These are phyloP conservation scores for Eucalyptus curtisii DNA, from an alignment of 345 rosid species.

Conservation along the genomic window DNA sequence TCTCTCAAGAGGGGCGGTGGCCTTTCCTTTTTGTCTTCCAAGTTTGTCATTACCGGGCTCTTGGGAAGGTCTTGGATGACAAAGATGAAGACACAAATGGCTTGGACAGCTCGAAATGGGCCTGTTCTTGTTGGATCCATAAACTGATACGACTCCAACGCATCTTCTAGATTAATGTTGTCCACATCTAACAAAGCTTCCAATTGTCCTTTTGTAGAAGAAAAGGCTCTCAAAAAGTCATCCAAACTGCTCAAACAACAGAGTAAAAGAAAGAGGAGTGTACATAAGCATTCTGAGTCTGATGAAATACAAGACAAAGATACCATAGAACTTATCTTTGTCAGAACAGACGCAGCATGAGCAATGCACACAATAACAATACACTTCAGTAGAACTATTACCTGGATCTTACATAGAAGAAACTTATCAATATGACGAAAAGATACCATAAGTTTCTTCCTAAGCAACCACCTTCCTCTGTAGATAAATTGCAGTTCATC, in stretches of 20 bases:
- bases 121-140: conserved; percentile 54
- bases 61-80: conserved; percentile 25
- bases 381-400: neutral
- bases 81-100: conserved; percentile 56
- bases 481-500: conserved; percentile 1
- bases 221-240: conserved; percentile 53
- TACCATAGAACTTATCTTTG: neutral
- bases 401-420: conserved; percentile 67
- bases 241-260: conserved; percentile 29
- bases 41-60: conserved; percentile 5
- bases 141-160: conserved; percentile 47
- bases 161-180: conserved; percentile 29
- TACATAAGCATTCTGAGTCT: neutral
- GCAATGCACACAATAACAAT: neutral
- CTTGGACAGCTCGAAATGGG: conserved; percentile 62
- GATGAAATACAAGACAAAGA: neutral
- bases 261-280: neutral
- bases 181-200: conserved; percentile 40
- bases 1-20: conserved; percentile 15
- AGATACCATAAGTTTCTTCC: conserved; percentile 47
- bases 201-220: conserved; percentile 47
- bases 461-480: conserved; percentile 10
- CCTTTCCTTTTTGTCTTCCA: neutral
- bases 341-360: neutral
- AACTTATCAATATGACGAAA: conserved; percentile 53